Conservation (phyloP, 1,284 basidiomycete genomes). For the Meira nashicola region DNA sequence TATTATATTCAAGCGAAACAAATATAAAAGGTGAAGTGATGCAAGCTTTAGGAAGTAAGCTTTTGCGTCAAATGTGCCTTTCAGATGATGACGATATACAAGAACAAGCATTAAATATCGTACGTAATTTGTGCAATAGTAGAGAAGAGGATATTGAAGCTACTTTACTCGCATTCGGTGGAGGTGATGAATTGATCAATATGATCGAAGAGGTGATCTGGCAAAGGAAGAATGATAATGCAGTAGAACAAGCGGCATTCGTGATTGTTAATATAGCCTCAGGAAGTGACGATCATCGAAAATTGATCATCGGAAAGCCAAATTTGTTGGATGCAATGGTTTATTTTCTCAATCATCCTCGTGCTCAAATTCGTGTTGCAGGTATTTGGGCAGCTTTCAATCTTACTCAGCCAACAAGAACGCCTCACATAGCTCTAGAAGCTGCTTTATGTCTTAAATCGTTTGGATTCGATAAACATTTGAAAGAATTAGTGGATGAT, state of each 20-base stretch:
- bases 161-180: slow-evolving; percentile 29
- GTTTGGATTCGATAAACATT: slow-evolving; percentile 11
- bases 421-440: background rate
- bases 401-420: slow-evolving; percentile 8
- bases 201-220: slow-evolving; percentile 37
- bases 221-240: slow-evolving; percentile 23
- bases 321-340: slow-evolving; percentile 39
- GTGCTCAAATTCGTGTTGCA: slow-evolving; percentile 11
- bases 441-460: slow-evolving; percentile 4
- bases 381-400: slow-evolving; percentile 14
- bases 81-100: slow-evolving; percentile 23
- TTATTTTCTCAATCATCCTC: slow-evolving; percentile 25
- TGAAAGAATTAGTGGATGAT: slow-evolving; percentile 6
- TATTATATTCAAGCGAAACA: slow-evolving; percentile 31
- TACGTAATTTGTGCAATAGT: slow-evolving; percentile 37
- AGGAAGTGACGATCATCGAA: slow-evolving; percentile 29
- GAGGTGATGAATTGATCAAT: slow-evolving; percentile 24
- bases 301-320: slow-evolving; percentile 24
- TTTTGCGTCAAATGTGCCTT: slow-evolving; percentile 11
- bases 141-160: slow-evolving; percentile 32
- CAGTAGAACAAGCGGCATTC: slow-evolving; percentile 40
- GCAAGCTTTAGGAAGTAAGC: background rate
- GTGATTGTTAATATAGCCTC: slow-evolving; percentile 43
- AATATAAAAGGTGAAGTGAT: slow-evolving; percentile 24
- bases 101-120: slow-evolving; percentile 43